phyloP scores from a whole-genome alignment of 2,329 filamentous ascomycete species.

The Dactylellina drechsleri region DNA sequence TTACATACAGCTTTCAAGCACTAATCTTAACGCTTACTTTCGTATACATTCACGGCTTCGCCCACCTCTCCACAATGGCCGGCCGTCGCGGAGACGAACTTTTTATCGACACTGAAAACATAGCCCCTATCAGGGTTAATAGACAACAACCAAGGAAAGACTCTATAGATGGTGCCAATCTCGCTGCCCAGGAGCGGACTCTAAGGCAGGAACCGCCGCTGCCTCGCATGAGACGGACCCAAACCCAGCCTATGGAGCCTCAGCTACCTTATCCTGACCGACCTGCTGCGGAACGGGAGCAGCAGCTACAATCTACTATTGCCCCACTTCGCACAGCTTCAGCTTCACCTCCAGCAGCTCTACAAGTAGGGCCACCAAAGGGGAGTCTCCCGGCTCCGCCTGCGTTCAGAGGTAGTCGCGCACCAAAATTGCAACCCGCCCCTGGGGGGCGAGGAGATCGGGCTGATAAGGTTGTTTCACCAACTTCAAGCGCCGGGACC shows the following conservation, averaged over 20 bases:
- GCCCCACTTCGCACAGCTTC: conserved; percentile 46
- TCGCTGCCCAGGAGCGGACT: conserved; percentile 53
- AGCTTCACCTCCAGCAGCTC: conserved; percentile 46
- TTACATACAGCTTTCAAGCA: conserved; percentile 18
- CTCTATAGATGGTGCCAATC: conserved; percentile 50
- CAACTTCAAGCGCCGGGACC: conserved; percentile 56
- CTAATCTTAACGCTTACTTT: conserved; percentile 7
- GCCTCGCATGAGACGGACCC: conserved; percentile 53
- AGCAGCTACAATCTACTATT: conserved; percentile 35
- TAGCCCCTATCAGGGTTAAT: conserved; percentile 42
- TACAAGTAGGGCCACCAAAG: conserved; percentile 56
- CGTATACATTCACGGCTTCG: conserved; percentile 19
- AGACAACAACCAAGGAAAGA: conserved; percentile 36
- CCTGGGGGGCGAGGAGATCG: conserved; percentile 47
- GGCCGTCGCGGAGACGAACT: conserved; percentile 55
- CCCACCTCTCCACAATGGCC: conserved; percentile 53
- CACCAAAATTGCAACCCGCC: conserved; percentile 55
- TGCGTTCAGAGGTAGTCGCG: conserved; percentile 56
- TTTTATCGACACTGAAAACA: conserved; percentile 50
- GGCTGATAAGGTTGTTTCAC: conserved; percentile 53
- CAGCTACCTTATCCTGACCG: conserved; percentile 58
- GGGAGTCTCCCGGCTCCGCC: conserved; percentile 57
- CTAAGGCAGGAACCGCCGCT: conserved; percentile 56
- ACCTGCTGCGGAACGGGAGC: conserved; percentile 56
- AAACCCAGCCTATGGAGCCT: conserved; percentile 53